Evolutionary conservation across 805 yeast genomes (phyloP), one percentile per base, ranked within the genome.

Genomic region (Zygosaccharomyces siamensis): DNA sequence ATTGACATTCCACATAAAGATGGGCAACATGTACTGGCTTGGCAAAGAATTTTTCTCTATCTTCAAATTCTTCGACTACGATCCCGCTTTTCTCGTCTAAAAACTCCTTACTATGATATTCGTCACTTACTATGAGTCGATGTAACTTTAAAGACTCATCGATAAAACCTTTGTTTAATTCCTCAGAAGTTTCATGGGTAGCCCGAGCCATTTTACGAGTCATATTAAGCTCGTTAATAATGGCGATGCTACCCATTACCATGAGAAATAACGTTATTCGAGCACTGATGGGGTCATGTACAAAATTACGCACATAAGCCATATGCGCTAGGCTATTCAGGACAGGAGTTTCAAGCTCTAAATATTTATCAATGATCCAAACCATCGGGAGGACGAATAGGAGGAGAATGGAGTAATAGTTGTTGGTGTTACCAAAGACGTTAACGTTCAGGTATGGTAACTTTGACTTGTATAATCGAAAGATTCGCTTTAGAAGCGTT

Each of bases 1-100:
- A 59, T 47, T 80, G 76, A 44, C 84, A 70, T 23, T 77, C 67
- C 5, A 81, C 76, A 52, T 80, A 80, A 0, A 84, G 72, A 64
- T 85, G 89, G 0, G 93, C 89, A 67, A 89, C 85, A 62, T 84
- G 92, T 6, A 83, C 81, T 0, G 92, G 93, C 23, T 79, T 76
- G 39, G 84, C 86, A n/a, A 75, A 73, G 61, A 84, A 84, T 23
- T 80, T 77, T 47, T 83, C 85, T 54, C 78, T 75, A 12, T 79
- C 79, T 27, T 66, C 69, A 45, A 66, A 66, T 44, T 65, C 68
- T 46, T 66, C 69, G 38, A 66, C 58, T 2, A 65, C 62, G 23
- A 64, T 61, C 7, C 67, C 68, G 31, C 62, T 54, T 48, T 60
- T 61, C 26, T 61, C 63, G 46, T 67, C 68, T 12, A 53, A 43